Evolutionary conservation across 352 stramenopile species (phyloP).

Genomic region (Phytophthora aleatoria): DNA sequence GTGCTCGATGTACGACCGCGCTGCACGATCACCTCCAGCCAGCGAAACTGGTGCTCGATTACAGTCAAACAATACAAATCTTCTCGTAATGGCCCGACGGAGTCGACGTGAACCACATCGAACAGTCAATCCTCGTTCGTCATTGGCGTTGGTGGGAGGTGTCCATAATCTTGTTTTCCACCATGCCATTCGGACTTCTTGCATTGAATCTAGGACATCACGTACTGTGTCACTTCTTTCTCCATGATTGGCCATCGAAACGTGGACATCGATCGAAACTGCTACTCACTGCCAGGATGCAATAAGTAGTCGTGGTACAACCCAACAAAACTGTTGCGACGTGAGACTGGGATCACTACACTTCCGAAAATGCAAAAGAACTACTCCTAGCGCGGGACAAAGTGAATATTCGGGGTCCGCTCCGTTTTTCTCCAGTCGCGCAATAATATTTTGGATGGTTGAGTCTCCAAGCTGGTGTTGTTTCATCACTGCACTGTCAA

Average conservation of each 20-base stretch:
- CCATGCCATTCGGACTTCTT: constrained; percentile 2
- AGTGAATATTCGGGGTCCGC: constrained; percentile 14
- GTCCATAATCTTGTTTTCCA: constrained; percentile 8
- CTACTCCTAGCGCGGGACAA: not conserved
- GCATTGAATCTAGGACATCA: not conserved
- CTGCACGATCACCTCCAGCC: constrained; percentile 9
- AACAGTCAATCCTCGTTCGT: constrained; percentile 1
- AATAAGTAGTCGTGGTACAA: constrained; percentile 13
- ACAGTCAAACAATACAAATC: constrained; percentile 1
- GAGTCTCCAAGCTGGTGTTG: constrained; percentile 3
- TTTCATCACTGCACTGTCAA: constrained; percentile 13
- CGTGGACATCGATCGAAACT: constrained; percentile 4
- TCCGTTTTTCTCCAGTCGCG: not conserved
- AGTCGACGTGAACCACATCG: constrained; percentile 2
- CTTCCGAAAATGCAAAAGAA: constrained; percentile 8
- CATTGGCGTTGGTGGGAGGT: not conserved
- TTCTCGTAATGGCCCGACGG: not conserved
- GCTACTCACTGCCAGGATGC: constrained; percentile 10
- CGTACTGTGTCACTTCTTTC: not conserved
- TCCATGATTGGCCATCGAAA: constrained; percentile 22
- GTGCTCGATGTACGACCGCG: not conserved
- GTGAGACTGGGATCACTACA: constrained; percentile 3
- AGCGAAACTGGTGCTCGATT: constrained; percentile 9
- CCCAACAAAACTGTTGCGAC: not conserved
- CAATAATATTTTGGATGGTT: not conserved